Evolutionary conservation across 768 basidiomycete genomes (phyloP), one percentile per base, ranked within the genome.

Genomic region (Leccinum obscurum): DNA sequence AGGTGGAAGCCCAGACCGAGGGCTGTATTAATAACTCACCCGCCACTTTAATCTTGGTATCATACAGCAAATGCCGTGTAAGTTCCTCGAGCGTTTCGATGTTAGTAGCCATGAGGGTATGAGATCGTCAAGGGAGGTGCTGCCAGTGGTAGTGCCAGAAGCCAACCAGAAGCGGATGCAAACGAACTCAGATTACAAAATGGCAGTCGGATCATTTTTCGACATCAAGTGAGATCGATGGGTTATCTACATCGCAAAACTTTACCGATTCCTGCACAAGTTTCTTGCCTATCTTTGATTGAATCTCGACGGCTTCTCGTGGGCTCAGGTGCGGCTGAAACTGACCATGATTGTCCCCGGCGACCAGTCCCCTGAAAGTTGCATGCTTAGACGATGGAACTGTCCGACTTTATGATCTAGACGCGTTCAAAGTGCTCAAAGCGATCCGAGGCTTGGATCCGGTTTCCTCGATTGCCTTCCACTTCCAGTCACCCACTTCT

Each of bases 31-130:
- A 75, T 30, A 9, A 75, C 85, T 62, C 55, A 93, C 95, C 95
- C 55, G 93, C 95, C 32, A 98, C 92, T 77, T 97, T 96, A 68
- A 98, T 86, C 76, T 96, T 97, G 70, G 76, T 83, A 71, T 95
- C 93, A 66, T 81, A 3, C 37, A 65, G 59, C 55, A 96, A 77
- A 14, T 85, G 69, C 5, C 67, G 39, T 60, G 80, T 73, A 55
- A 97, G 79, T 6, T 91, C 85, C 9, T 84, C 73, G 2, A 87
- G 62, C 35, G 84, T 81, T 41, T 75, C 78, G 44, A 44, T 54
- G 9, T 52, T 4, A n/a, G 44, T 7, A 22, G 39, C 35, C 69
- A 69, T 69, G 57, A 49, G 22, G 32, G 62, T 58, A 52, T 20
- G 28, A 15, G 46, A 41, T 24, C 26, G 7, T n/a, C 48, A 49